Base-by-base conservation (phyloP, 2,329 filamentous ascomycete genomes). In the Neofusicoccum ribis region DNA sequence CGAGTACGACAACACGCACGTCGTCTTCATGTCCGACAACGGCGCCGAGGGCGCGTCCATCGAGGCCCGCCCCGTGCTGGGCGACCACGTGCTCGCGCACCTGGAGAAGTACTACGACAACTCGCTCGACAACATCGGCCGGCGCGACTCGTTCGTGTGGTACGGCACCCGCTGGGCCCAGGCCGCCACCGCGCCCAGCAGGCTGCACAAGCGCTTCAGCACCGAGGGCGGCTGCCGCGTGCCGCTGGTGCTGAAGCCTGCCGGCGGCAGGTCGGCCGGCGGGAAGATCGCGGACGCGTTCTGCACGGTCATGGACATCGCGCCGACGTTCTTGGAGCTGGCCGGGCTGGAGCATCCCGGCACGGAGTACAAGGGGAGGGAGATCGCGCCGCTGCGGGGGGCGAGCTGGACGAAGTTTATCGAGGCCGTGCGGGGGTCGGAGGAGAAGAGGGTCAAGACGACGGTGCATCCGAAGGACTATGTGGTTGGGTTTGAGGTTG, bases 1-100 rank as follows among this genome's bases (percentile, higher is more conserved):
- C 64, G 86, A 89, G 70, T 78, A 86, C 0, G 86, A 89, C 67
- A 87, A 89, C 72, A 89, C 87, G 2, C 84, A 88, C 67, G 79
- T 89, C 54, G 81, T 84, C 70, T 89, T 89, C 79, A 84, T 88
- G 78, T 85, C 81, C 1, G 86, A 89, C 73, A 88, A 89, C 67
- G 86, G 86, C 2, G 86, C 86, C 9, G 86, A 88, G 68, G 86
- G 86, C 12, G 84, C 83, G 15, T 81, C 81, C 1, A 85, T 86
- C 67, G 85, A 88, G 69, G 84, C 85, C 3, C 82, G 84, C 54
- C 86, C 85, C 0, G 83, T 87, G 61, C 80, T 87, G 5, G 78
- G 83, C 63, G 82, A 82, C 49, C 79, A 79, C n/a, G 83, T 86
- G 66, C 81, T 86, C 70, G 78, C 82, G 2, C 83, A 85, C 68